Conservation (phyloP, 148 eudicot genomes). For the Fagopyrum esculentum region DNA sequence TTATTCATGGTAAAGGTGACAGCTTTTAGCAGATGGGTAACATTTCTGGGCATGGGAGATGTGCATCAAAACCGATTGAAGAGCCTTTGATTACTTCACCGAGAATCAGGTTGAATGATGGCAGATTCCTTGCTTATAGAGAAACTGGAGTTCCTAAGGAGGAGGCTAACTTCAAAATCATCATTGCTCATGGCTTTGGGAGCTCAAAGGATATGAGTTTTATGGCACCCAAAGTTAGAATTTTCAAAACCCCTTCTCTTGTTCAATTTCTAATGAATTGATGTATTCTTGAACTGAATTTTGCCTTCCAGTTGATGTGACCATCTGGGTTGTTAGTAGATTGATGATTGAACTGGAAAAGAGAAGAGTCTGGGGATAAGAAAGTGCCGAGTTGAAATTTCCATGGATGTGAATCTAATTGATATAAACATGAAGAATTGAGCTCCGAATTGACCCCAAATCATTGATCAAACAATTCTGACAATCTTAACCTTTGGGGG, state of each 20-base stretch:
- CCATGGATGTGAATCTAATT: not conserved
- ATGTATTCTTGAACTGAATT: not conserved
- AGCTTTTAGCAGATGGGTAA: conserved; percentile 38
- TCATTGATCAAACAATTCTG: no score
- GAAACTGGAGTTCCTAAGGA: conserved; percentile 18
- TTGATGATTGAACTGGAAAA: conserved; percentile 1
- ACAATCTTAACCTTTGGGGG: not conserved
- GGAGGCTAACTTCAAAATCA: conserved; percentile 13
- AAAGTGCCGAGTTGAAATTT: not conserved
- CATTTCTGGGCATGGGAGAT: conserved; percentile 26
- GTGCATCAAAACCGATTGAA: conserved; percentile 3
- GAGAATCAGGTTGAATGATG: conserved; percentile 16
- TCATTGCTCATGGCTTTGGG: conserved; percentile 58
- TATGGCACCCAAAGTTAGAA: conserved; percentile 53
- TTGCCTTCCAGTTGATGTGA: not conserved
- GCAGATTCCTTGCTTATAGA: conserved; percentile 17
- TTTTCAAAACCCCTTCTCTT: not conserved
- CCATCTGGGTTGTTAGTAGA: not conserved
- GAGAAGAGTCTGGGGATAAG: not conserved
- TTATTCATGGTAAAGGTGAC: conserved; percentile 9
- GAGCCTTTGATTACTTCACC: conserved; percentile 18
- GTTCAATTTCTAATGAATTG: not conserved
- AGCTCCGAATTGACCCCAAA: not conserved
- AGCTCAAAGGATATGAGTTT: conserved; percentile 71
- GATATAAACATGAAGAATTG: not conserved